Base-by-base conservation (phyloP, 805 yeast genomes). In the Candida quercuum region DNA sequence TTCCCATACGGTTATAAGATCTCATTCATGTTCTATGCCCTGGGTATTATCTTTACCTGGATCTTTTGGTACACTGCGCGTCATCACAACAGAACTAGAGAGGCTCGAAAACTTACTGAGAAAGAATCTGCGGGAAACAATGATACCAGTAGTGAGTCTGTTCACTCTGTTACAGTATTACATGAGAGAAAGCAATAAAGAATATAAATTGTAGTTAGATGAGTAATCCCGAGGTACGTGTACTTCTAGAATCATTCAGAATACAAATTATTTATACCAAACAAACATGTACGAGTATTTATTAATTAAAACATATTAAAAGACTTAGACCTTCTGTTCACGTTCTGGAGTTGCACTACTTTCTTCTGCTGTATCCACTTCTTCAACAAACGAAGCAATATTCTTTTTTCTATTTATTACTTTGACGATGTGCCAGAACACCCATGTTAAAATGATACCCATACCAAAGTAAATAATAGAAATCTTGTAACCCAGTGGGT, bases 1-100 rank as follows among this genome's bases (percentile, higher is more conserved):
- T 38, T 21, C 20, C 19, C n/a, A 20, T n/a, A 18, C 24, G 41
- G 41, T 15, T 38, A 29, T 34, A 15, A 29, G n/a, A 24, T 38
- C 17, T 33, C 32, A 3, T 12, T 38, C 10, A 34, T 33, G 33
- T 38, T 38, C 20, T 33, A 21, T 14, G 21, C 24, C n/a, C 15
- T 30, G 6, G 32, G 37, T 2, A 16, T 30, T 13, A 25, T 38
- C n/a, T 16, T 22, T 26, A 19, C 33, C n/a, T 32, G 36, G 36
- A 14, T 33, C 5, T 37, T 37, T 30, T 37, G 36, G 36, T 37
- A 28, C 21, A 22, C 32, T 28, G 36, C 35, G 7, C 15, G 16
- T 26, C 20, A 15, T 13, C 28, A 36, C 20, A 32, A 24, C 18
- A 22, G 29, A 35, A 35, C 21, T 5, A 28, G 38, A 29, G 29